Base-by-base conservation (phyloP, 805 yeast genomes). In the Cyberlindnera maclurae region DNA sequence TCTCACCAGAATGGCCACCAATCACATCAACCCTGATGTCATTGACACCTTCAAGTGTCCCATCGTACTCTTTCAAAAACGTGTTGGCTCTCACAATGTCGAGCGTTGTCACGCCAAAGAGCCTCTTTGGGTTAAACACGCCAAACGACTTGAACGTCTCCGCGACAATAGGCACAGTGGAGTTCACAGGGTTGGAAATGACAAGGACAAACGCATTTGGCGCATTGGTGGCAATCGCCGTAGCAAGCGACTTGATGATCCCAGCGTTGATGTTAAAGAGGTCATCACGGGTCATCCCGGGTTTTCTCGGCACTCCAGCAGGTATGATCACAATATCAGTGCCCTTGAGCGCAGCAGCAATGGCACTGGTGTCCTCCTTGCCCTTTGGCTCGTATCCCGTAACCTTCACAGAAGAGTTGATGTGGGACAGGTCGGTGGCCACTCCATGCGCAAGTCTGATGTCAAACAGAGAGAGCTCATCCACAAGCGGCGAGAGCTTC, bases 1-100 rank as follows among this genome's bases (percentile, higher is more conserved):
- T 88, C 58, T 82, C 90, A 48, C 96, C 96, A 26, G 95, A 85
- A 70, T 88, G 97, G 38, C 97, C 97, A 45, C 96, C 97, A 50
- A 88, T 34, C 26, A 34, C 37, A 15, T 87, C 51, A 8, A 52
- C 50, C 15, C 38, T 36, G 28, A 42, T 29, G 58, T 80, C 73
- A 49, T 89, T 82, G 68, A 46, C 29, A 3, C 42, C 46, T 6
- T 35, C 18, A 10, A 42, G 38, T 3, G 35, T 18, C 3, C 41
- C 15, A 26, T 45, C 49, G 36, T 87, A 88, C 67, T 94, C 77
- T 30, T 43, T 47, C 29, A 50, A 29, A 41, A 55, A 55, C 61
- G 87, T 82, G 42, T 93, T 79, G 40, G 96, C 88, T 55, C 97
- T 77, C 42, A 88, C 93, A 38, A 81, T 70, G 64, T 88, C 97